These are phyloP conservation scores for Calonectria pauciramosa DNA, from an alignment of 2,329 filamentous ascomycete species.

Conservation along the genomic window DNA sequence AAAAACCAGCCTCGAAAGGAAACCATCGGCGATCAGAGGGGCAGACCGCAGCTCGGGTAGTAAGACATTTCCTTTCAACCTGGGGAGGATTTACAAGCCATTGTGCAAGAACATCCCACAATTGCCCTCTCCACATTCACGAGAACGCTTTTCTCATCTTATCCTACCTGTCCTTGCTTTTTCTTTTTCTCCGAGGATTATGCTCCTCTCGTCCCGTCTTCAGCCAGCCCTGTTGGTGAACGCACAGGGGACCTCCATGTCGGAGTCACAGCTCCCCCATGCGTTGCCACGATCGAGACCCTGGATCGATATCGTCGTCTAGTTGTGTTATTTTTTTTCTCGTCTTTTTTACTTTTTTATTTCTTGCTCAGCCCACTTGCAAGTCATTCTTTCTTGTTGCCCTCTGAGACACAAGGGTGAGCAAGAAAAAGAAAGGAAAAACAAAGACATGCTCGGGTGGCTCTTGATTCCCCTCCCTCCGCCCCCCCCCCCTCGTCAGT, in stretches of 20 bases:
- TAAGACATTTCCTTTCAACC: not conserved
- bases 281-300: not conserved
- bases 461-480: not conserved
- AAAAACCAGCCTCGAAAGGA: not conserved
- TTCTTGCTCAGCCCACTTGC: not conserved
- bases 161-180: not conserved
- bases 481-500: not conserved
- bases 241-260: not conserved
- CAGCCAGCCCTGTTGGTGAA: not conserved
- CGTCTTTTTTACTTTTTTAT: not conserved
- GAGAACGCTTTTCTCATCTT: not conserved
- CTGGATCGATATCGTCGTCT: not conserved
- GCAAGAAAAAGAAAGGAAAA: not conserved
- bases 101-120: not conserved
- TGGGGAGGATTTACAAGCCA: not conserved
- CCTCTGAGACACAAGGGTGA: conserved; percentile 3
- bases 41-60: not conserved
- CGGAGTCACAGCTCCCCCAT: not conserved
- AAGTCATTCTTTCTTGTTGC: not conserved
- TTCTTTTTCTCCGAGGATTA: not conserved
- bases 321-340: not conserved
- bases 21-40: not conserved
- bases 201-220: not conserved
- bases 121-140: not conserved
- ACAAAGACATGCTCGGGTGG: not conserved